These are phyloP conservation scores for Suillus brevipes DNA, from an alignment of 768 basidiomycete species.

Conservation along the genomic window DNA sequence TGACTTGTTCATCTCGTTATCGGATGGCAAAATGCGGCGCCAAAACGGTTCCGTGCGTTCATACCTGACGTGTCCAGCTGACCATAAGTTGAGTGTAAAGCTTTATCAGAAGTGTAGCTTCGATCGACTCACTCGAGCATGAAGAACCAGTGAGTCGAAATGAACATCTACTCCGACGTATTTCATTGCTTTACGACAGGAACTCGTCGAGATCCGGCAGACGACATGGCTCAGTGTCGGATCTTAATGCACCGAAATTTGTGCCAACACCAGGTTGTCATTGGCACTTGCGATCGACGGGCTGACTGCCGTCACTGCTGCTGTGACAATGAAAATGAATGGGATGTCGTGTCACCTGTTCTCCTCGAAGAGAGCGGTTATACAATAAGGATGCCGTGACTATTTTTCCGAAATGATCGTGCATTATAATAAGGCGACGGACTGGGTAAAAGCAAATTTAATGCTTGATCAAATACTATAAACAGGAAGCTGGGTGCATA, in stretches of 20 bases:
- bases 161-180: not conserved
- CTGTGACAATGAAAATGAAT: slow-evolving; percentile 20
- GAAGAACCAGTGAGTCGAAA: not conserved
- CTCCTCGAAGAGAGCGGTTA: slow-evolving; percentile 18
- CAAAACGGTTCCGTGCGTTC: not conserved
- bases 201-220: not conserved
- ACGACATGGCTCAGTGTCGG: not conserved
- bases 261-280: not conserved
- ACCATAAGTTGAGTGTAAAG: not conserved
- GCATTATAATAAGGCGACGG: slow-evolving; percentile 1
- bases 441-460: not conserved
- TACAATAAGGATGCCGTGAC: slow-evolving; percentile 18
- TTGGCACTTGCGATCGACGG: slow-evolving; percentile 7
- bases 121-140: not conserved
- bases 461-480: slow-evolving; percentile 8
- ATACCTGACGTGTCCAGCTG: not conserved
- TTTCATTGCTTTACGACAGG: not conserved
- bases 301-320: slow-evolving; percentile 7
- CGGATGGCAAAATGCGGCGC: not conserved
- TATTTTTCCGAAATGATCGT: slow-evolving; percentile 31
- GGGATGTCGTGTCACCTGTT: slow-evolving; percentile 8
- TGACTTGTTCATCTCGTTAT: not conserved
- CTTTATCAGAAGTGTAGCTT: slow-evolving; percentile 1
- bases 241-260: not conserved
- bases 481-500: slow-evolving; percentile 13